Evolutionary conservation across 148 eudicot genomes (phyloP).

Genomic region (Diospyros kaki): DNA sequence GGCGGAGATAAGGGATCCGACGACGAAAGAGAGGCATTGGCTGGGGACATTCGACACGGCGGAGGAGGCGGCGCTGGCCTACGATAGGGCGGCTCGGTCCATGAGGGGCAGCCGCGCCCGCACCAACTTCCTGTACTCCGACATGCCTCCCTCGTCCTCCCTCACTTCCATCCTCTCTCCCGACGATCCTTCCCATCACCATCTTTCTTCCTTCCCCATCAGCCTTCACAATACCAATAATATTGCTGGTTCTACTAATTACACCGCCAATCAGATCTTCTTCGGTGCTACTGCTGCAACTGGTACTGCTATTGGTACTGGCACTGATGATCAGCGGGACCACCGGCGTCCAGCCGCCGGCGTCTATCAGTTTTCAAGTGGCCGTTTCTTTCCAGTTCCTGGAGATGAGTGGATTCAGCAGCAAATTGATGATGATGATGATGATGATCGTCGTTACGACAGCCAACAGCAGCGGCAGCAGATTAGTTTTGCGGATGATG

Average conservation of each 20-base stretch:
- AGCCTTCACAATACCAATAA: background rate
- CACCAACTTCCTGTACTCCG: constrained; percentile 38
- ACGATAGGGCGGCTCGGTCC: constrained; percentile 37
- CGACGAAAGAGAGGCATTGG: constrained; percentile 41
- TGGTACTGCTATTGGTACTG: too few relatives aligned
- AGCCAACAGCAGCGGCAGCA: background rate
- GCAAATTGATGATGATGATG: background rate
- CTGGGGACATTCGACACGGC: constrained; percentile 44
- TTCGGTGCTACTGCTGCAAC: background rate
- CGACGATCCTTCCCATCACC: constrained; percentile 9
- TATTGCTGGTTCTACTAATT: background rate
- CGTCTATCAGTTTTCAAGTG: background rate
- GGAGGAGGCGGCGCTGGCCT: constrained; percentile 39
- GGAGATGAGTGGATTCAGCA: constrained; percentile 17
- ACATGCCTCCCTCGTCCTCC: constrained; percentile 31
- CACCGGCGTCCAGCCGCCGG: background rate
- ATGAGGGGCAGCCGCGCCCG: constrained; percentile 33
- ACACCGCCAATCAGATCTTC: constrained; percentile 4
- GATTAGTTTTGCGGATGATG: background rate
- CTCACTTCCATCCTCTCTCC: constrained; percentile 29
- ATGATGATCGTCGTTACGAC: background rate
- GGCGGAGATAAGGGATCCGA: constrained; percentile 36
- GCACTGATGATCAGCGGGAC: background rate
- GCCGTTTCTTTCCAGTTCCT: constrained; percentile 1
- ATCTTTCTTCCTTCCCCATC: background rate